Evolutionary conservation across 140 eudicot species (phyloP).

Genomic region (Cichorium intybus): DNA sequence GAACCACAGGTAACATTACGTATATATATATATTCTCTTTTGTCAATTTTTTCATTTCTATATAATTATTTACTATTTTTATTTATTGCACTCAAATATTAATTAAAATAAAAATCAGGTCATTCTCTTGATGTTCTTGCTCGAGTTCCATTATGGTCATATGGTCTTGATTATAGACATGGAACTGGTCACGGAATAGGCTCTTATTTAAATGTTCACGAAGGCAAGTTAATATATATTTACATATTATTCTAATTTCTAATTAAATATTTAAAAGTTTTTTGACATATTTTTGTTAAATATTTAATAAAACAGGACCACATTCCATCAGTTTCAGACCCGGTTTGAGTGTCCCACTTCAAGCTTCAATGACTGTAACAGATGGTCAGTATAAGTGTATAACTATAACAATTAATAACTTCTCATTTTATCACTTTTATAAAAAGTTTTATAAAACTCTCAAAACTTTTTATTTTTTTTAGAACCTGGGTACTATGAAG

Average conservation of each 20-base stretch:
- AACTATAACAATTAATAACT: too few relatives aligned
- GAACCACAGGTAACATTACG: slow-evolving; percentile 73
- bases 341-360: slow-evolving; percentile 74
- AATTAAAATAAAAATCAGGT: slow-evolving; percentile 43
- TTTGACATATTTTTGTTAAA: not conserved
- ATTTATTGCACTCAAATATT: not conserved
- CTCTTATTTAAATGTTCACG: slow-evolving; percentile 88
- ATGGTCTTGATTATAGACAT: slow-evolving; percentile 98
- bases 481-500: slow-evolving; percentile 99
- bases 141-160: slow-evolving; percentile 90
- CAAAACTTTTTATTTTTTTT: slow-evolving; percentile 15
- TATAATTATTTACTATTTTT: not conserved
- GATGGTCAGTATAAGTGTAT: slow-evolving; percentile 70
- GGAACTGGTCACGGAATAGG: slow-evolving; percentile 99
- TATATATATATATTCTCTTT: not conserved
- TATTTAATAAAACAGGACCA: slow-evolving; percentile 58
- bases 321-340: slow-evolving; percentile 91
- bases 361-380: slow-evolving; percentile 92
- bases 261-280: not conserved
- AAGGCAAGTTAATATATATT: slow-evolving; percentile 49
- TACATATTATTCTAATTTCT: not conserved
- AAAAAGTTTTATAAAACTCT: too few relatives aligned
- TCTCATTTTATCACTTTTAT: too few relatives aligned
- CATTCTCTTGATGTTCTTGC: slow-evolving; percentile 91
- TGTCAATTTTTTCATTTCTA: not conserved